phyloP scores from a whole-genome alignment of 306 rosid genomes.

The Lupinus albus region DNA sequence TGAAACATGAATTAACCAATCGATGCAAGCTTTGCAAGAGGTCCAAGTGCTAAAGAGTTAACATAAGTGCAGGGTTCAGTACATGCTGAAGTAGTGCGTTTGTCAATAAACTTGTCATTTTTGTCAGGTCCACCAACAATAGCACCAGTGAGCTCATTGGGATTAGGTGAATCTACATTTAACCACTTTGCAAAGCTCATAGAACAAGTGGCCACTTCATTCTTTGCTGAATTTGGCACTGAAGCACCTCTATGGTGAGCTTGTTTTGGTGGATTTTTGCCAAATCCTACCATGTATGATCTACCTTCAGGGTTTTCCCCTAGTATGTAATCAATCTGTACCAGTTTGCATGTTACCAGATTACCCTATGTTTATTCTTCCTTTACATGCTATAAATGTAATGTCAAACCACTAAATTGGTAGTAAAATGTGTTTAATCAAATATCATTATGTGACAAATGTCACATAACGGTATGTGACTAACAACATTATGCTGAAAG shows the following conservation, averaged over 20 bases:
- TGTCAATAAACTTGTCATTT: slow-evolving; percentile 65
- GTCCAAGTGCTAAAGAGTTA: slow-evolving; percentile 78
- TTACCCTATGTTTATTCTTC: not conserved
- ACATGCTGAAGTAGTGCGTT: slow-evolving; percentile 60
- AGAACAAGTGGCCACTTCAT: slow-evolving; percentile 41
- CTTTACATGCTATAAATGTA: not conserved
- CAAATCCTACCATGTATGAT: slow-evolving; percentile 90
- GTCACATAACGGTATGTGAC: too few relatives aligned
- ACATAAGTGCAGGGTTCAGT: slow-evolving; percentile 91
- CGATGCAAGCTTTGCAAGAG: slow-evolving; percentile 70
- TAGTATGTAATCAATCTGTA: slow-evolving; percentile 73
- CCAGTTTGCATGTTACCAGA: not conserved
- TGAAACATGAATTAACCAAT: not conserved
- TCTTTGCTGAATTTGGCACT: slow-evolving; percentile 39
- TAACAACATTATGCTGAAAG: too few relatives aligned
- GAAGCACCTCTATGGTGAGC: slow-evolving; percentile 95
- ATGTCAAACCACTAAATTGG: not conserved
- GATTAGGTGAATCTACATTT: slow-evolving; percentile 57
- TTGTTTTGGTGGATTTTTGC: slow-evolving; percentile 66
- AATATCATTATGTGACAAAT: too few relatives aligned
- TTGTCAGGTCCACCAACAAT: slow-evolving; percentile 82
- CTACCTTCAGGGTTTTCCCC: slow-evolving; percentile 70
- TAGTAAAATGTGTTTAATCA: too few relatives aligned
- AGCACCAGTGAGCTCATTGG: slow-evolving; percentile 86
- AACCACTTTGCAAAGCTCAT: slow-evolving; percentile 60